Conservation (phyloP, 2,329 filamentous ascomycete species). For the Fusarium sambucinum region DNA sequence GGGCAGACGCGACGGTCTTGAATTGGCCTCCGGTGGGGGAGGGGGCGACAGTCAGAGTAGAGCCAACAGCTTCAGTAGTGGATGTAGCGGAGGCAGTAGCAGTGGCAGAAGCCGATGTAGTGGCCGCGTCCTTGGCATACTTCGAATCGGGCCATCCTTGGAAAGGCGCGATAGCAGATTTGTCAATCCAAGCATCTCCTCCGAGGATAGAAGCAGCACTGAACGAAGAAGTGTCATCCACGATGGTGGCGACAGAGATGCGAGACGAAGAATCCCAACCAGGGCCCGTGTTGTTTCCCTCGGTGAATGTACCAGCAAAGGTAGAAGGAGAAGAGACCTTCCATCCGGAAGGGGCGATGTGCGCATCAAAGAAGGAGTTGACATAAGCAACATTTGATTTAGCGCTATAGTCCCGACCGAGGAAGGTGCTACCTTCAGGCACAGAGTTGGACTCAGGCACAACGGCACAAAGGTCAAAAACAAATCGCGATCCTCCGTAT, state of each 20-base stretch:
- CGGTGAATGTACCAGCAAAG: constrained; percentile 48
- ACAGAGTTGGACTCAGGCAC: constrained; percentile 47
- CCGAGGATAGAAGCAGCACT: constrained; percentile 56
- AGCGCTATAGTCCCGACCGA: constrained; percentile 47
- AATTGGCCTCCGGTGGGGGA: constrained; percentile 55
- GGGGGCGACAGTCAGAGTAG: constrained; percentile 49
- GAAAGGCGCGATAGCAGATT: constrained; percentile 48
- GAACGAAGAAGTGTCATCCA: constrained; percentile 62
- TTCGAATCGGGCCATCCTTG: constrained; percentile 48
- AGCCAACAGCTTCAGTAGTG: constrained; percentile 1
- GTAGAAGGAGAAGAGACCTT: constrained; percentile 41
- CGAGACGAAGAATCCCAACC: constrained; percentile 45
- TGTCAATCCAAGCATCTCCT: constrained; percentile 51
- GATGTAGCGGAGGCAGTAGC: constrained; percentile 26
- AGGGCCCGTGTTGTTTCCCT: constrained; percentile 52
- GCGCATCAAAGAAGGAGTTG: constrained; percentile 49
- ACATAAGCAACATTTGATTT: constrained; percentile 47
- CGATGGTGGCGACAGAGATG: constrained; percentile 39
- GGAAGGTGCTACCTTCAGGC: constrained; percentile 42
- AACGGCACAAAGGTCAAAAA: constrained; percentile 58
- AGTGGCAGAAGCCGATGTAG: constrained; percentile 10
- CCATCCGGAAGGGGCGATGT: constrained; percentile 48
- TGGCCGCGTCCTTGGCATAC: constrained; percentile 33
- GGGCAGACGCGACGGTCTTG: constrained; percentile 56
- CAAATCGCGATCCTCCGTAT: constrained; percentile 54